Conservation (phyloP, 2,329 filamentous ascomycete genomes). For the Clonostachys solani region DNA sequence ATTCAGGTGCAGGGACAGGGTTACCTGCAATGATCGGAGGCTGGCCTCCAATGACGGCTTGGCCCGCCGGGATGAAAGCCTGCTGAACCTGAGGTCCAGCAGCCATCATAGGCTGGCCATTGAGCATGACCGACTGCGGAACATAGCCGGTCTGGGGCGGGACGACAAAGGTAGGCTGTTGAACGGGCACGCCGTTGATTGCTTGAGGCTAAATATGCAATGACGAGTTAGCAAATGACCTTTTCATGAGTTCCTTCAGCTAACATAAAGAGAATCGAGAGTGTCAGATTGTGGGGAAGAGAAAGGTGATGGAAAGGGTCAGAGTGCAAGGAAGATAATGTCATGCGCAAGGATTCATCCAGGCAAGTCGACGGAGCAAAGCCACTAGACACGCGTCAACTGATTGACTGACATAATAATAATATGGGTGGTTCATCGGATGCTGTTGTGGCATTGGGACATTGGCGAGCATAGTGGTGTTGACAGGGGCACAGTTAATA, state of each 20-base stretch:
- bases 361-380: too few relatives aligned
- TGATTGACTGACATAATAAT: too few relatives aligned
- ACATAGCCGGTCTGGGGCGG: conserved; percentile 5
- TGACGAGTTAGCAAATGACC: too few relatives aligned
- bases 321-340: background rate
- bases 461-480: too few relatives aligned
- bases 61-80: conserved; percentile 3
- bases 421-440: too few relatives aligned
- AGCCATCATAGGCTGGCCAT: conserved; percentile 12
- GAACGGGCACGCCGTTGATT: conserved; percentile 15
- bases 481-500: background rate
- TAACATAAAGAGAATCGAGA: background rate
- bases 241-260: too few relatives aligned
- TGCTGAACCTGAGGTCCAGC: background rate
- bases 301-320: background rate
- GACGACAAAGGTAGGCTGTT: conserved; percentile 21
- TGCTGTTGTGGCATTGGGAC: too few relatives aligned
- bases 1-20: conserved; percentile 33
- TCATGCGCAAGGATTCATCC: too few relatives aligned
- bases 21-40: conserved; percentile 33
- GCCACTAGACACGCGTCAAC: too few relatives aligned
- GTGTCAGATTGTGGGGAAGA: background rate
- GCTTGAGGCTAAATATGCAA: background rate
- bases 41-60: conserved; percentile 1
- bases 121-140: conserved; percentile 26